Base-by-base conservation (phyloP, 371 early-diverging fungal genomes). In the Fennellomyces sp. region DNA sequence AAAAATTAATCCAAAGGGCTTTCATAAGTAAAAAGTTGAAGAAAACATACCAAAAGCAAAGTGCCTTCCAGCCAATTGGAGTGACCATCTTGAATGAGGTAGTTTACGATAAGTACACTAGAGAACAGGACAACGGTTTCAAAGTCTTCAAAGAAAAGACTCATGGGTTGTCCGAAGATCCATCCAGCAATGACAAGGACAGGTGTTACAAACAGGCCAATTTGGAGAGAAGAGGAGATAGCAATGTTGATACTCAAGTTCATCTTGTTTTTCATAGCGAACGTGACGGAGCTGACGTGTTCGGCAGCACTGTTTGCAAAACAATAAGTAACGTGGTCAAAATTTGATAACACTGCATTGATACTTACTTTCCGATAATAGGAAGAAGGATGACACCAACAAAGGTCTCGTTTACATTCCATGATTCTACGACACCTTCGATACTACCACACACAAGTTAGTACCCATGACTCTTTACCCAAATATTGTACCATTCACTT, bases 201-300 rank as follows among this genome's bases (percentile, higher is more conserved):
- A 3, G 97, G 97, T 11, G 92, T 89, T 12, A 95, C 94, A 38
- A 95, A 85, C 36, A 97, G 78, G 2, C 94, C 92, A 58, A 97
- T 94, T 73, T 97, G 96, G 72, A 94, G 88, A 28, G 90, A 89
- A 5, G 93, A 92, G 1, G 95, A 95, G 12, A 96, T 72, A 19
- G 96, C 94, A 58, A 96, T 89, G 23, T 91, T 89, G 50, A 97
- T 82, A 15, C 90, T 83, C 47, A 94, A 72, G 56, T 96, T 94
- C 93, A 96, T 94, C 77, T 95, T 94, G 82, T 96, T 85, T 63
- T 91, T 86, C 71, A 91, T 82, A 1, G 97, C 94, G 35, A 90
- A 87, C 2, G 89, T 87, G 19, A 94, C 89, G 0, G 94, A 91
- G 21, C 90, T 90, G 36, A 91, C 87, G 70, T 96, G 94, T 39